Evolutionary conservation across 305 asterid genomes (phyloP), one percentile per base, ranked within the genome.

Genomic region (Fraxinus paxiana): DNA sequence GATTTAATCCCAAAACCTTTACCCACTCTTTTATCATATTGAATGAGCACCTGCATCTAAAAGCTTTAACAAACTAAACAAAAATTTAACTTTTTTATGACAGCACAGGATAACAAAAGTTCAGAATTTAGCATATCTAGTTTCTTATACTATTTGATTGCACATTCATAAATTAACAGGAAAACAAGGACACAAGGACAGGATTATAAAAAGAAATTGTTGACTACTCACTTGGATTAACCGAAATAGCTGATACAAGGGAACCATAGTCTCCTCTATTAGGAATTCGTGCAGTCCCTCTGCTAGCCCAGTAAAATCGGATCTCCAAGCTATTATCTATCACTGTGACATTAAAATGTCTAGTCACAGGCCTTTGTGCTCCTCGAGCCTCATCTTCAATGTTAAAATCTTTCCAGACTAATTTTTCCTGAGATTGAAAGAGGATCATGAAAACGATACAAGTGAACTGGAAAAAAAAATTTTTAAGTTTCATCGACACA

Each of bases 161-260:
- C 35, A 10, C 33, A 63, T 24, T 20, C 72, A 12, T 63, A 63
- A 63, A 63, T 24, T 63, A 63, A 8, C 35, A 63, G 2, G 72
- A 24, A 24, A 63, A 63, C 33, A 26, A 43, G 51, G 59, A 31
- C 76, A 73, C 33, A 10, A 43, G 51, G 59, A 31, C 76, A 67
- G 30, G 33, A 65, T 30, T 70, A 6, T 30, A 65, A 78, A 24
- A 4, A 78, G 73, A 77, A 61, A 6, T 8, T 37, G 1, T 51
- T 33, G 71, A 81, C 15, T 38, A 80, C 97, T 90, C 87, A 96
- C 99, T 83, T 76, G 99, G 95, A 78, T 85, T 83, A 35, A 96
- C 97, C 6, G 99, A 96, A 79, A 96, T 92, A 79, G 98, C 99
- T 75, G 99, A 95, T 87, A 95, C 73, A 59, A 94, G 94, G 73